Evolutionary conservation across 495 filamentous ascomycete genomes (phyloP), one percentile per base, ranked within the genome.

Genomic region (Gamarada debralockiae): DNA sequence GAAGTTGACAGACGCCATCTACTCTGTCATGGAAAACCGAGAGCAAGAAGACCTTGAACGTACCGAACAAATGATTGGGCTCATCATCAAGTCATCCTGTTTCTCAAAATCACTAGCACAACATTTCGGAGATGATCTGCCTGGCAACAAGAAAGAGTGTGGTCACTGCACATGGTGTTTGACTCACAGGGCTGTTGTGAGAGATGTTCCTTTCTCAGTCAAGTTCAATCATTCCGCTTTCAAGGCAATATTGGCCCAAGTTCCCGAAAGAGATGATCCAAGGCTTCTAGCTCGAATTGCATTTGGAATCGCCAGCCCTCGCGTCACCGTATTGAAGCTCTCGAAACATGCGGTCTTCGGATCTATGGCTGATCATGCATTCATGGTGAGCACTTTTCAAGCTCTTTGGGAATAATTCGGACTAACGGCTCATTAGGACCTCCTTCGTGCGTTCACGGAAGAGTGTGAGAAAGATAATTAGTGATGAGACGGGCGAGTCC

Each of bases 271-370:
- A 21, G 79, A 84, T 46, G 81, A 84, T 65, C 72, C 79, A 7
- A 56, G 78, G 23, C 70, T 80, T 43, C 57, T 84, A 10, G 76
- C 81, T 0, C 64, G 72, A 18, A 58, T 83, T 7, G 81, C 77
- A 1, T 83, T 81, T 61, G 81, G 81, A 0, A 80, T 84, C 41
- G 62, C 65, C 39, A 83, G 77, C 56, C 80, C 81, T 0, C 60
- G 79, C 20, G 63, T 76, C 0, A 65, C 60, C 3, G 38, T 50
- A 20, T 58, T 76, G 50, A 78, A 72, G 52, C 57, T 80, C 20
- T 65, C 71, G 13, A 71, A 61, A 22, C 46, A 58, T 12, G 9
- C 14, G 0, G 65, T 74, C 2, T 84, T 81, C 63, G 71, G 70
- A 8, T 76, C 74, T 3, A 67, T 82, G 65, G 67, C 52, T n/a